These are phyloP conservation scores for Scopulariopsis brevicaulis DNA, from an alignment of 2,329 filamentous ascomycete genomes.

Conservation along the genomic window DNA sequence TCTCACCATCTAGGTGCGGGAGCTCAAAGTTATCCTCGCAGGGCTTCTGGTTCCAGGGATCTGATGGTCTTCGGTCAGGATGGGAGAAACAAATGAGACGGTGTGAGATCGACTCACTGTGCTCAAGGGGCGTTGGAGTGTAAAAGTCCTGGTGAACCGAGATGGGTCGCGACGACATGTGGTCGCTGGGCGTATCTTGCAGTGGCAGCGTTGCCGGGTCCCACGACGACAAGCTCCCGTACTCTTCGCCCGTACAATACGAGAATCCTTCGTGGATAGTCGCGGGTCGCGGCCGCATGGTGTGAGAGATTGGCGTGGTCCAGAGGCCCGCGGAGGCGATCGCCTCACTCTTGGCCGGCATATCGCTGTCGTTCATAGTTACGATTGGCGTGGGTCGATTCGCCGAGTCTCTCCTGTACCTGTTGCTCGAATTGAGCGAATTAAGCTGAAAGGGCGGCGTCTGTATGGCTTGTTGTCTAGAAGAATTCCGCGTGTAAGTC, in stretches of 20 bases:
- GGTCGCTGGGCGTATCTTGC: conserved; percentile 37
- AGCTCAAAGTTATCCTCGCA: conserved; percentile 46
- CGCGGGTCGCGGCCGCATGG: conserved; percentile 39
- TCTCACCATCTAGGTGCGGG: conserved; percentile 42
- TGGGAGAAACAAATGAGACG: background rate
- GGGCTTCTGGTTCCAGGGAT: conserved; percentile 38
- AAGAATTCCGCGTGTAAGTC: conserved; percentile 12
- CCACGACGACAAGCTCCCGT: conserved; percentile 41
- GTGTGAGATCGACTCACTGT: conserved; percentile 25
- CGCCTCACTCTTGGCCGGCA: conserved; percentile 33
- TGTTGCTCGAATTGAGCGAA: conserved; percentile 21
- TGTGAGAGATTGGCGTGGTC: conserved; percentile 42
- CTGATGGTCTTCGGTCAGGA: conserved; percentile 7
- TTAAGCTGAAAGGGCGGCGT: conserved; percentile 23
- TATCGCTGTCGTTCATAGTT: conserved; percentile 40
- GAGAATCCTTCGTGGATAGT: conserved; percentile 52
- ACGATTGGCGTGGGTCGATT: conserved; percentile 29
- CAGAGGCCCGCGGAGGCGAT: conserved; percentile 35
- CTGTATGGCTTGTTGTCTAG: conserved; percentile 9
- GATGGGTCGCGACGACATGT: conserved; percentile 39
- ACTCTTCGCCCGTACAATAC: conserved; percentile 44
- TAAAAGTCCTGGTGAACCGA: conserved; percentile 46
- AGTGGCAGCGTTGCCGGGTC: conserved; percentile 42
- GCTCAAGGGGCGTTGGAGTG: conserved; percentile 26
- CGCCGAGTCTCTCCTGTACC: conserved; percentile 31